Evolutionary conservation across 75 land plant genomes (phyloP).

Genomic region (Pinus tabuliformis): DNA sequence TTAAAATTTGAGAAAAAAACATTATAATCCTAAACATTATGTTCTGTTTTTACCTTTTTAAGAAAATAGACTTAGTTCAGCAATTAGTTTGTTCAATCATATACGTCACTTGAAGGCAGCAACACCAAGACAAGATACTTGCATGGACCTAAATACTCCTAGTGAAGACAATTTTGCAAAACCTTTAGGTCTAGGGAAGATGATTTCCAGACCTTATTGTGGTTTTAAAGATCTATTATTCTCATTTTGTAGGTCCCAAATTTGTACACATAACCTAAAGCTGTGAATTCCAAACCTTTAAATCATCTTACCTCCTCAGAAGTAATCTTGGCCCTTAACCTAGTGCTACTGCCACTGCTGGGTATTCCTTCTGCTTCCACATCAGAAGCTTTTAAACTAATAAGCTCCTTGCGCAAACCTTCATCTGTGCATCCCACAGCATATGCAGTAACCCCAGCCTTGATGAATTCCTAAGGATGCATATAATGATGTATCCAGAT

Average conservation of each 20-base stretch:
- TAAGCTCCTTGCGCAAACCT: conserved; percentile 73
- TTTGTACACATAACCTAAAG: neutral
- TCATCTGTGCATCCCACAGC: conserved; percentile 95
- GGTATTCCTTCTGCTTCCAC: conserved; percentile 42
- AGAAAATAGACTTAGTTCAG: too few relatives aligned
- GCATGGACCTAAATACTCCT: too few relatives aligned
- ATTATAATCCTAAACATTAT: too few relatives aligned
- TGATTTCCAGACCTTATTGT: neutral
- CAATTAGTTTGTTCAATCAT: too few relatives aligned
- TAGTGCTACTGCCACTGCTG: conserved; percentile 45
- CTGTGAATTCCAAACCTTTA: neutral
- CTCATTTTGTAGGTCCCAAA: neutral
- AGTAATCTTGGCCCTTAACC: conserved; percentile 57
- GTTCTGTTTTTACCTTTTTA: too few relatives aligned
- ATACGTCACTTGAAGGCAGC: too few relatives aligned
- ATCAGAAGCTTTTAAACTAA: conserved; percentile 48
- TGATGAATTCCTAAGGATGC: conserved; percentile 68
- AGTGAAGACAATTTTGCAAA: neutral
- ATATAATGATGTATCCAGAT: neutral
- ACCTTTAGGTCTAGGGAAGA: neutral
- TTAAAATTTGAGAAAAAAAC: too few relatives aligned
- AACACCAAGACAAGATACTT: too few relatives aligned
- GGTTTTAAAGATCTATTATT: too few relatives aligned
- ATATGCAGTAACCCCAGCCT: conserved; percentile 91
- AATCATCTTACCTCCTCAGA: conserved; percentile 54